Base-by-base conservation (phyloP, 306 rosid species). In the Quercus glauca region DNA sequence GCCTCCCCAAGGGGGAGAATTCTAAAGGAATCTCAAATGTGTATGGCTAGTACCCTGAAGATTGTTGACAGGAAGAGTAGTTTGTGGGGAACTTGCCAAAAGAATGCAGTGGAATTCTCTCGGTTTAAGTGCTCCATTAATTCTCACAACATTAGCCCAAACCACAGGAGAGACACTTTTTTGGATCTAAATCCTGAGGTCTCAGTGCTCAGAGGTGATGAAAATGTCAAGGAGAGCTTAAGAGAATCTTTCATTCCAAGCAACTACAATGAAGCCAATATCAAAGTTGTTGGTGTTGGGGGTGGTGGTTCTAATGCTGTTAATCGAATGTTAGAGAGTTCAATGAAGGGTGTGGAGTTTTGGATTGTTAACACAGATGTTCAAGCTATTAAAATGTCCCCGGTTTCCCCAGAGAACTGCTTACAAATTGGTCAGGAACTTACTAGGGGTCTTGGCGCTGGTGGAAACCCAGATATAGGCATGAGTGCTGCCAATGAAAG, bases 401-500 rank as follows among this genome's bases (percentile, higher is more conserved):
- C 97, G 10, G 94, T 91, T 5, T 31, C 68, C 73, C 87, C 92
- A 35, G 93, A 86, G 69, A 91, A 94, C 69, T 86, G 97, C 33
- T 85, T 94, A 67, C 98, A 91, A 71, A 94, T 94, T 23, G 98
- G 98, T 78, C 92, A 85, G 74, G 98, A 92, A 90, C 97, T 94
- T 80, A 94, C 98, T 0, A 85, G 98, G 78, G 98, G 98, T 75
- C 98, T 94, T 79, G 98, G 98, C 17, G 97, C 98, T 0, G 98
- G 98, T 83, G 98, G 98, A 35, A 91, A 92, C 86, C 98, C 98
- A 1, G 98, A 94, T 74, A 90, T 94, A 79, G 98, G 98, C 69
- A 94, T 94, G 98, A 94, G 85, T 88, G 98, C 98, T 80, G 98
- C 98, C 37, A 87, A 94, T 69, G 98, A 94, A 77, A 94, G 98